Evolutionary conservation across 139 green algal genomes (phyloP).

Genomic region (Microglena sp.): DNA sequence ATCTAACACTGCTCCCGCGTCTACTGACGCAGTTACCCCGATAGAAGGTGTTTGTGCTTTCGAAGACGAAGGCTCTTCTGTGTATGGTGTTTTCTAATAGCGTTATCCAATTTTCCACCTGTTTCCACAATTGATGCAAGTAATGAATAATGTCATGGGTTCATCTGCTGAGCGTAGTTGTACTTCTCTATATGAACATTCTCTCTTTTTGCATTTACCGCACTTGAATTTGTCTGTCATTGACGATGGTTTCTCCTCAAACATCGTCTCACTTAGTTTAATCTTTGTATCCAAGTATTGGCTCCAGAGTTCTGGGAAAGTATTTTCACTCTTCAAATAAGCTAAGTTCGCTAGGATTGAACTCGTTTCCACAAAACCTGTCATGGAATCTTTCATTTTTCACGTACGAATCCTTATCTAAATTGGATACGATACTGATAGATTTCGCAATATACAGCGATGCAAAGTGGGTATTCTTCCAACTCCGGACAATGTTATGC

Average conservation of each 20-base stretch:
- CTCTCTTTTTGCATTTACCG: constrained; percentile 2
- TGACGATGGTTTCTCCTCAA: background rate
- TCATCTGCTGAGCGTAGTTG: constrained; percentile 11
- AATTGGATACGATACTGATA: too few species aligned
- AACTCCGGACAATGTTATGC: too few species aligned
- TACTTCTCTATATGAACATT: constrained; percentile 8
- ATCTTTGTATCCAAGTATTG: background rate
- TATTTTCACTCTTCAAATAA: constrained; percentile 3
- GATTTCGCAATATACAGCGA: too few species aligned
- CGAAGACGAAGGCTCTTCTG: too few species aligned
- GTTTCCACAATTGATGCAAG: constrained; percentile 11
- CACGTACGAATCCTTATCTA: too few species aligned
- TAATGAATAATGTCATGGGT: constrained; percentile 15
- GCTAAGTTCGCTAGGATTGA: background rate
- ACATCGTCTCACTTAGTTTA: background rate
- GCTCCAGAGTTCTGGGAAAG: constrained; percentile 9
- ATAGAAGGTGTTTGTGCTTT: too few species aligned
- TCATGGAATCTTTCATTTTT: background rate
- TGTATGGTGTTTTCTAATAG: too few species aligned
- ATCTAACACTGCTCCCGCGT: too few species aligned
- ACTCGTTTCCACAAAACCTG: background rate
- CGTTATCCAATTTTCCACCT: constrained; percentile 4
- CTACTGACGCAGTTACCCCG: too few species aligned
- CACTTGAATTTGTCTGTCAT: constrained; percentile 13
- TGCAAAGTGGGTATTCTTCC: too few species aligned